Conservation (phyloP, 257 asterid genomes). For the Anisodus tanguticus region DNA sequence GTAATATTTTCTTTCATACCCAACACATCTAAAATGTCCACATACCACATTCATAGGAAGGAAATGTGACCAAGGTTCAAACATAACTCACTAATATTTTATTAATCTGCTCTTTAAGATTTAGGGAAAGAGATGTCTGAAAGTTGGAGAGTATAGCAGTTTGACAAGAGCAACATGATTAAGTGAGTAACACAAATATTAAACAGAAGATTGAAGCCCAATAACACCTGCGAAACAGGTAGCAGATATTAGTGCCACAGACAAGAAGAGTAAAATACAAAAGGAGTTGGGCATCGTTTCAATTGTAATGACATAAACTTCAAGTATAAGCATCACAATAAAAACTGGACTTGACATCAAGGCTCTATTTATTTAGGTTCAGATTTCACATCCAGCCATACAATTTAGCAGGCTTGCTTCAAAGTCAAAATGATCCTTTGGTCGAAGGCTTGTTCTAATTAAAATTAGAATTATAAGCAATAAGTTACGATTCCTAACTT, state of each 20-base stretch:
- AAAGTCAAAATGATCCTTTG: too few species aligned
- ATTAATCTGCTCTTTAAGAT: not conserved
- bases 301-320: not conserved
- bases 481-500: too few species aligned
- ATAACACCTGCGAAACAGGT: conserved; percentile 71
- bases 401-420: not conserved
- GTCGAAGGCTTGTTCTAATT: not conserved
- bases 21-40: not conserved
- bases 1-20: not conserved
- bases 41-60: not conserved
- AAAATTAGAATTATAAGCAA: too few species aligned
- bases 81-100: not conserved
- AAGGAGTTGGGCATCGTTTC: too few species aligned
- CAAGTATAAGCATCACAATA: not conserved
- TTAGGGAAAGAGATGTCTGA: not conserved
- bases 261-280: not conserved
- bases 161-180: not conserved
- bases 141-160: not conserved
- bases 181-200: conserved; percentile 32
- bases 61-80: not conserved
- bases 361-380: not conserved
- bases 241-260: conserved; percentile 24
- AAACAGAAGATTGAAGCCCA: conserved; percentile 84
- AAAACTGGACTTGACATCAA: not conserved
- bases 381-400: not conserved